Evolutionary conservation across 2,329 filamentous ascomycete genomes (phyloP).

Genomic region (Metarhizium brunneum): DNA sequence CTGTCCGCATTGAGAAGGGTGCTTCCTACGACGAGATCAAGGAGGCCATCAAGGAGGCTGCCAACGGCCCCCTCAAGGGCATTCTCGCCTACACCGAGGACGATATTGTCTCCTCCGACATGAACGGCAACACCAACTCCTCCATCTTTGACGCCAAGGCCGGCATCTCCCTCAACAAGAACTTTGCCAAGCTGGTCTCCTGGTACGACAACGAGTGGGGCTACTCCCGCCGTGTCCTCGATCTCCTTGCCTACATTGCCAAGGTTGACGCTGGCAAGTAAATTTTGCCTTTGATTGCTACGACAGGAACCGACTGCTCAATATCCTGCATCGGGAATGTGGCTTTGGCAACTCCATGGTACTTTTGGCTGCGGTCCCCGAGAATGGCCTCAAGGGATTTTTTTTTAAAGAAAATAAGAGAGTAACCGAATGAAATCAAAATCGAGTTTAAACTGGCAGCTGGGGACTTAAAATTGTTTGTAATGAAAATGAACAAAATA

Average conservation of each 20-base stretch:
- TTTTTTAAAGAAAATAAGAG: background rate
- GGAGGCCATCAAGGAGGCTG: slow-evolving; percentile 76
- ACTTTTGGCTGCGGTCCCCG: background rate
- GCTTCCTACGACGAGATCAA: slow-evolving; percentile 91
- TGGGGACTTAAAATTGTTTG: background rate
- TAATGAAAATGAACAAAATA: background rate
- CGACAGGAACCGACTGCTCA: background rate
- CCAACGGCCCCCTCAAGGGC: slow-evolving; percentile 78
- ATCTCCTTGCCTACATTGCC: slow-evolving; percentile 70
- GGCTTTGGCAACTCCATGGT: background rate
- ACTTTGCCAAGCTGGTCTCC: slow-evolving; percentile 97
- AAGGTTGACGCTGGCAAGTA: slow-evolving; percentile 60
- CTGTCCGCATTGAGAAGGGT: slow-evolving; percentile 84
- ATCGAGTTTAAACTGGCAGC: background rate
- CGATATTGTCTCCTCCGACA: slow-evolving; percentile 86
- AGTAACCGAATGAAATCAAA: background rate
- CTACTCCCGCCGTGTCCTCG: slow-evolving; percentile 91
- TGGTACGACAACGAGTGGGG: slow-evolving; percentile 99
- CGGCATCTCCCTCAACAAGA: slow-evolving; percentile 94
- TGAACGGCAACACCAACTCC: slow-evolving; percentile 86
- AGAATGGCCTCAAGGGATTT: background rate
- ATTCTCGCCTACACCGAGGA: slow-evolving; percentile 95
- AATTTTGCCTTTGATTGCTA: slow-evolving; percentile 6
- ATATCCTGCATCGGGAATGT: background rate
- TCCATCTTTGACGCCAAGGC: slow-evolving; percentile 99